Conservation (phyloP, 768 basidiomycete species). For the Mycena sanguinolenta region DNA sequence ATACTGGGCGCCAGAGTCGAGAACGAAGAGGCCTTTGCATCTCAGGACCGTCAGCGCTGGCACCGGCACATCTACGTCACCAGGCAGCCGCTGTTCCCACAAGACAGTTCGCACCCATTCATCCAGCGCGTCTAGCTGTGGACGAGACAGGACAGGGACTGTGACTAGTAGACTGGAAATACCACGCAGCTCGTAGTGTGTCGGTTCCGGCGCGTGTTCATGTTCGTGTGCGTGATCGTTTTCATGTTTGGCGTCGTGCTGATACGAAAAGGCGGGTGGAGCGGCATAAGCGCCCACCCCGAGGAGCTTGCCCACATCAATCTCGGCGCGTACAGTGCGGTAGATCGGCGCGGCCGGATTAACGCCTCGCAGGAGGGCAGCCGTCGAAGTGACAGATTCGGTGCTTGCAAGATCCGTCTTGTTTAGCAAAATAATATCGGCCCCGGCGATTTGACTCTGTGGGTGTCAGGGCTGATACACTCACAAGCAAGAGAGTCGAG, state of each 20-base stretch:
- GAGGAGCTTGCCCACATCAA: conserved; percentile 84
- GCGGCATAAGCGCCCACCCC: conserved; percentile 84
- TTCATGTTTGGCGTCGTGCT: conserved; percentile 47
- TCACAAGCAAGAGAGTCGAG: conserved; percentile 17
- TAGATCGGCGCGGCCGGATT: conserved; percentile 87
- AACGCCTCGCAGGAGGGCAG: conserved; percentile 74
- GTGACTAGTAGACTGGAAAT: conserved; percentile 85
- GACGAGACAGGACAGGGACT: conserved; percentile 68
- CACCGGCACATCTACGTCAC: conserved; percentile 28
- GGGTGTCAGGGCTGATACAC: not conserved
- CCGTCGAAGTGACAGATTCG: conserved; percentile 60
- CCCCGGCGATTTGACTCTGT: conserved; percentile 90
- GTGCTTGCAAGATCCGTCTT: conserved; percentile 83
- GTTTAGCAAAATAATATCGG: conserved; percentile 94
- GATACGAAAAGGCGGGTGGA: conserved; percentile 47
- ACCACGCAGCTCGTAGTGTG: conserved; percentile 82
- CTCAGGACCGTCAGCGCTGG: conserved; percentile 76
- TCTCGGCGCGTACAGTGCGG: conserved; percentile 75
- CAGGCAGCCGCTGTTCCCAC: conserved; percentile 80
- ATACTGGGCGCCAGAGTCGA: conserved; percentile 66
- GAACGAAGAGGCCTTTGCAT: conserved; percentile 86
- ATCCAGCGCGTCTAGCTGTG: conserved; percentile 70
- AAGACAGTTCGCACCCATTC: conserved; percentile 85
- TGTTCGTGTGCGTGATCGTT: conserved; percentile 49
- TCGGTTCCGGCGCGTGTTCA: conserved; percentile 50